Evolutionary conservation across 2,329 filamentous ascomycete species (phyloP), one percentile per base, ranked within the genome.

Genomic region (Ophiocordyceps australis): DNA sequence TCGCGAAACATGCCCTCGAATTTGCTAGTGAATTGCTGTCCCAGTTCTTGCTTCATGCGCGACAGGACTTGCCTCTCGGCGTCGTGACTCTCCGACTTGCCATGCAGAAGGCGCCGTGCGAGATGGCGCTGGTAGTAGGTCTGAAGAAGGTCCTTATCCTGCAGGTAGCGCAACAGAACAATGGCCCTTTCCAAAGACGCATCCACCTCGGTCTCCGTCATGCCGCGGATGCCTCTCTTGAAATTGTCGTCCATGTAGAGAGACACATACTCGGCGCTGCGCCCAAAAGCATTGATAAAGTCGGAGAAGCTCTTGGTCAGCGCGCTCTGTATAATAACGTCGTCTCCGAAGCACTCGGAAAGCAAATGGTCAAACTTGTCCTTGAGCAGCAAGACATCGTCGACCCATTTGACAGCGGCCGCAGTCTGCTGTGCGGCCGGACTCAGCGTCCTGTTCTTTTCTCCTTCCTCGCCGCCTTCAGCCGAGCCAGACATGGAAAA

Each of bases 1-100:
- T 98, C 89, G 51, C 83, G 85, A 58, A 98, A 94, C 83, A 98
- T 95, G 35, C 83, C 79, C 45, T 98, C 89, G 23, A 98, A 70
- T 46, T 91, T 92, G 41, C 71, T 61, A 0, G 89, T 95, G 46
- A 95, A 95, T 37, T 83, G 75, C 46, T 91, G 92, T 20, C 89
- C 89, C 27, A 95, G 71, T 47, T 94, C 86, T 43, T 89, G 71
- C 62, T 94, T 95, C 83, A 98, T 94, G 35, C 86, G 79, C 1
- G 75, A 77, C 27, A 98, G 89, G 69, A 98, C 91, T 41, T 89
- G 77, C 46, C 86, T 85, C 52, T 98, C 89, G 1, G 83, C 81
- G 41, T 94, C 86, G 35, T 81, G 75, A 44, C 80, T 92, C 37
- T 91, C 75, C 0, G 82, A 86, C 40, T 89, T 91, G 44, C 76